Base-by-base conservation (phyloP, 2,329 filamentous ascomycete genomes). In the Ophiostoma triangulosporum region DNA sequence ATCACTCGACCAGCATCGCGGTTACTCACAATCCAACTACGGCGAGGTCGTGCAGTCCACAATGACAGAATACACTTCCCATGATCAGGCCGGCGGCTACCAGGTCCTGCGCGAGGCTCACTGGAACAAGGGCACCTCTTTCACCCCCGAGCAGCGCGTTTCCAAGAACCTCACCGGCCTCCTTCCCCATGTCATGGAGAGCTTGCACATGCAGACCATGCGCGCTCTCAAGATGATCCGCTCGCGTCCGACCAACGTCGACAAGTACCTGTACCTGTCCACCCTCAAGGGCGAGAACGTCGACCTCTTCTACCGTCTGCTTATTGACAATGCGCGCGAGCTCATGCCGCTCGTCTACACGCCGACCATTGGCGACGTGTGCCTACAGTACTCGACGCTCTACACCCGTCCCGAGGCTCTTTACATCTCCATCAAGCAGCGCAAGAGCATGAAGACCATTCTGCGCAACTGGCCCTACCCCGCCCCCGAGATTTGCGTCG, bases 391-490 rank as follows among this genome's bases (percentile, higher is more conserved):
- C 80, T 95, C 90, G 36, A 88, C 91, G 63, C 81, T 97, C 62
- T 97, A 95, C 75, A 94, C 90, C 57, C 86, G 90, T 61, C 90
- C 93, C 22, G 93, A 97, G 75, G 89, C 86, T 60, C 79, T 97
- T 70, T 98, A 97, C 73, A 86, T 98, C 60, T 96, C 90, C 57
- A 96, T 88, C 70, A 86, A 88, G 70, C 91, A 98, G 74, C 83
- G 87, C 60, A 93, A 90, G 65, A 88, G 91, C 58, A 87, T 97
- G 59, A 81, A 82, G 63, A 84, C 86, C 46, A 90, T 97, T 66
- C 82, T 97, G 60, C 76, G 82, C 65, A 97, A 97, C 70, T 98
- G 93, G 93, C 89, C 88, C 27, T 84, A 93, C 68, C 71, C 77
- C 59, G 81, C 88, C 60, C 91, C 95, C 31, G 88, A 96, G 69